Evolutionary conservation across 1,139 yeast species (phyloP), one percentile per base, ranked within the genome.

Genomic region (Geotrichum carabidarum): DNA sequence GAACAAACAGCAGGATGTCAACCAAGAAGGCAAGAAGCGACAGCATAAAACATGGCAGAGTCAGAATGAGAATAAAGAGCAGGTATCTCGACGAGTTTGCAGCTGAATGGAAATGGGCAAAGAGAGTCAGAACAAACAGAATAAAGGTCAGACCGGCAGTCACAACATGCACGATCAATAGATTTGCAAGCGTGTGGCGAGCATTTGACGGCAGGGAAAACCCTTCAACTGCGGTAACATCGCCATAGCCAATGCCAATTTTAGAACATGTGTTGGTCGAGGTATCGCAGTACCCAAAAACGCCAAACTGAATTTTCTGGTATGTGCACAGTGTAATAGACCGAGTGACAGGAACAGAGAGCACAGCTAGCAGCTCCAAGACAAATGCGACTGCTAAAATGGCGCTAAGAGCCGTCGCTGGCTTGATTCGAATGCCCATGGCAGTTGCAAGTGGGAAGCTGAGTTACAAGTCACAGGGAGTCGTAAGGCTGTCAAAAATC

Each of bases 131-230:
- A 7, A 72, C 37, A 36, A 76, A 63, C 58, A 83, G 68, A 8
- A 86, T 62, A 52, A 84, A 74, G n/a, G 87, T 82, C 66, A 88
- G 74, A 0, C 91, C 95, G 14, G 88, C 81, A 3, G 95, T 88
- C 36, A 91, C 81, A 0, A 95, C 95, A 60, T 86, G 90, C 17
- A 88, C 81, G 46, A 91, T 80, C 54, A 93, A 76, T 48, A 88
- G 75, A 60, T 82, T 81, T 2, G 94, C 84, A 53, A 91, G 78
- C 1, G 82, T 76, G 59, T 78, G 78, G 61, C 96, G 76, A 1
- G 89, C 83, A 44, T 74, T 72, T 0, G 79, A 72, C 12, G 82
- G 80, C 59, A 84, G 62, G 34, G 78, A 72, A 71, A 81, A 80
- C 44, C 75, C 75, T 36, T 66, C 65, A 11, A 69, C 63, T 40